Conservation (phyloP, 768 basidiomycete species). For the Sarcomyxa edulis region DNA sequence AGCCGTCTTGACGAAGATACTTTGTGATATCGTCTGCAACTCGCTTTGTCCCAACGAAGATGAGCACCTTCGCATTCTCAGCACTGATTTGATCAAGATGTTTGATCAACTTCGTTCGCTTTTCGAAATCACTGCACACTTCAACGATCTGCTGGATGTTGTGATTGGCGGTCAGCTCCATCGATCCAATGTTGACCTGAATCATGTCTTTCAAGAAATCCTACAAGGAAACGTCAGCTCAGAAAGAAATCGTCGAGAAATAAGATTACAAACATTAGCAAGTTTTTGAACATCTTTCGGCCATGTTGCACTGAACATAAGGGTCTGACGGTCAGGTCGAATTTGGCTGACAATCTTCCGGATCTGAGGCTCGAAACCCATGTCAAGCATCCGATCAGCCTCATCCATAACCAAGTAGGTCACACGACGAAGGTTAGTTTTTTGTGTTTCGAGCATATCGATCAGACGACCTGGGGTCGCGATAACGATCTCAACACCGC, state of each 20-base stretch:
- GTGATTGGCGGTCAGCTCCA: conserved; percentile 98
- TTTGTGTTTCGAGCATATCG: conserved; percentile 96
- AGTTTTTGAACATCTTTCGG: conserved; percentile 99
- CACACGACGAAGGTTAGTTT: conserved; percentile 92
- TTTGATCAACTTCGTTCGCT: conserved; percentile 92
- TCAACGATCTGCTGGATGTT: conserved; percentile 96
- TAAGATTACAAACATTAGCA: conserved; percentile 56
- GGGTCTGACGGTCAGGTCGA: conserved; percentile 95
- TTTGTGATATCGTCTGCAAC: conserved; percentile 99
- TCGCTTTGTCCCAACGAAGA: conserved; percentile 96
- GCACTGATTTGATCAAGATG: conserved; percentile 94
- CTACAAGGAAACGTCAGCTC: conserved; percentile 28
- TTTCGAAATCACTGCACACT: conserved; percentile 96
- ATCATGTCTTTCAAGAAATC: conserved; percentile 97
- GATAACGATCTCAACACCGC: conserved; percentile 96
- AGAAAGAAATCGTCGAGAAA: not conserved
- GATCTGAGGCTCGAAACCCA: conserved; percentile 99
- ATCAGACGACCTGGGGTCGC: conserved; percentile 99
- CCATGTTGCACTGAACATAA: conserved; percentile 99
- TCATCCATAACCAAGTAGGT: conserved; percentile 99
- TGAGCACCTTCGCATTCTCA: conserved; percentile 97
- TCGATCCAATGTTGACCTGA: conserved; percentile 98
- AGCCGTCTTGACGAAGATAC: conserved; percentile 94
- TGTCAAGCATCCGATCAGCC: conserved; percentile 99
- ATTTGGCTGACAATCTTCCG: conserved; percentile 97